phyloP scores from a whole-genome alignment of 257 asterid genomes.

The Schizonepeta tenuifolia region DNA sequence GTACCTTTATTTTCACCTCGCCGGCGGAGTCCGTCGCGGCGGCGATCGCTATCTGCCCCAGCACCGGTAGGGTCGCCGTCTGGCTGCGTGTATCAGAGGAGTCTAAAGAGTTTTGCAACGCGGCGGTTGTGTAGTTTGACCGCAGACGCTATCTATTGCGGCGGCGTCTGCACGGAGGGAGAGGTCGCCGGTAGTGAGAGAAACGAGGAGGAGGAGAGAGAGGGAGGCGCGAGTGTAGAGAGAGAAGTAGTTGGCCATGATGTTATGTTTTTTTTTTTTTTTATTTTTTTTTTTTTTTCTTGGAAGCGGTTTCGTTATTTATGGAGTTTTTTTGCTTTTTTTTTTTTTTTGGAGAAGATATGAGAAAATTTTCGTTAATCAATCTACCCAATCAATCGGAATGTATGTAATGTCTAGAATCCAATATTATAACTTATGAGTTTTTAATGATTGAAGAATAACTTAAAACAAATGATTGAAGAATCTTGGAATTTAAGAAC shows the following conservation, averaged over 20 bases:
- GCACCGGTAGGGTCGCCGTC: neutral
- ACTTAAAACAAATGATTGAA: too few species aligned
- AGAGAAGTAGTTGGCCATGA: slow-evolving; percentile 29
- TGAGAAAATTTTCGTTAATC: too few species aligned
- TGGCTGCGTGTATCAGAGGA: slow-evolving; percentile 2
- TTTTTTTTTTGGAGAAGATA: too few species aligned
- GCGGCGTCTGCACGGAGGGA: slow-evolving; percentile 12
- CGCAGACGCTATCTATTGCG: slow-evolving; percentile 10
- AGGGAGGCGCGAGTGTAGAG: neutral
- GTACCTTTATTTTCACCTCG: neutral
- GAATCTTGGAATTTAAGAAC: too few species aligned
- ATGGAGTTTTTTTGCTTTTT: neutral
- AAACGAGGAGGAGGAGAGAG: slow-evolving; percentile 9
- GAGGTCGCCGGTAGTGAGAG: slow-evolving; percentile 20
- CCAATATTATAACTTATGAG: too few species aligned
- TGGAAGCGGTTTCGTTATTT: neutral
- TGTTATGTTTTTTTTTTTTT: neutral
- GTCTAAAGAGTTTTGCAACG: neutral
- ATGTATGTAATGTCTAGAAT: too few species aligned
- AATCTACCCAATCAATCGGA: too few species aligned
- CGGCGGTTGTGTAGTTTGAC: neutral
- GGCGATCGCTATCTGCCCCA: slow-evolving; percentile 30
- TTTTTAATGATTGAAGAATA: too few species aligned
- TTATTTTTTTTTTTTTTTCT: too few species aligned
- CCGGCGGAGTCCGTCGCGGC: slow-evolving; percentile 1